Evolutionary conservation across 805 yeast genomes (phyloP), one percentile per base, ranked within the genome.

Genomic region (Myxozyma lipomycoides): DNA sequence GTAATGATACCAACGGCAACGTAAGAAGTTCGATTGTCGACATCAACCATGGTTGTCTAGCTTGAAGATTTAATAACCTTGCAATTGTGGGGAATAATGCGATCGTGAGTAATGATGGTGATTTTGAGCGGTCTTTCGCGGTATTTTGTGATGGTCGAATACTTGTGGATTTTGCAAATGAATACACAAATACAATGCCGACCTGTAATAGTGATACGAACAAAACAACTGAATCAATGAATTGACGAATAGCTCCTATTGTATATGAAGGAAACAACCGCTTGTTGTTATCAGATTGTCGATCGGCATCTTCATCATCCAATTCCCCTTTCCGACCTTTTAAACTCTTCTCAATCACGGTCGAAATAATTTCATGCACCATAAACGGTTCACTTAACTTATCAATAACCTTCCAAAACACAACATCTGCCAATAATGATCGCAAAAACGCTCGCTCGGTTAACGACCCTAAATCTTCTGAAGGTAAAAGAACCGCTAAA

Each of bases 361-460:
- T 66, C 25, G 56, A 48, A 4, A 74, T 57, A 3, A 78, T 62
- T 26, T 73, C 77, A 70, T 79, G 75, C 1, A 78, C 56, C 62
- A 75, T 72, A 65, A 76, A 78, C n/a, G 78, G 78, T 48, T 78
- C 79, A 7, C 74, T 66, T 15, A 78, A 51, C 56, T 75, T 76
- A 4, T 72, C 74, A 3, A 76, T 61, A 0, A 72, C 56, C 49
- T 71, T 76, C 38, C 63, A 63, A 38, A 79, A 47, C 0, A 74
- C 66, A 39, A 77, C 56, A 40, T 77, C 80, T 22, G 71, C 67
- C 12, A 77, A 37, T 3, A 79, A 49, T 1, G 74, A 63, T 3
- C 69, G 58, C 4, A 77, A 48, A 43, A 79, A 72, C 22, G 69
- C 62, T 3, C 62, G 56, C 1, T 74, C 72, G 7, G 75, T 53